These are phyloP conservation scores for Penicillium olsonii DNA, from an alignment of 2,329 filamentous ascomycete species.

Conservation along the genomic window DNA sequence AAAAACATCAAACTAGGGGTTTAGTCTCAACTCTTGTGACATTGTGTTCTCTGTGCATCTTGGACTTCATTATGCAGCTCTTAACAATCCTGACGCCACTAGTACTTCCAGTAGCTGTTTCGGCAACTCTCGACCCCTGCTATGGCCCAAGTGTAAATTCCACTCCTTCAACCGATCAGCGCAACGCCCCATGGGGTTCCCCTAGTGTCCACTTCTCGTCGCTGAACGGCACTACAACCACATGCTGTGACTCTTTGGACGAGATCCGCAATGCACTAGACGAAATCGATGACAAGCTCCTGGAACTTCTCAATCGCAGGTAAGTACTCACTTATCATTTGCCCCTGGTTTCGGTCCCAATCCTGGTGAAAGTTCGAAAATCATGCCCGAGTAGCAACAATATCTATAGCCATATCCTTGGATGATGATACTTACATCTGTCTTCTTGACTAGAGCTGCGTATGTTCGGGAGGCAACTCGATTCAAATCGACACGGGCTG, in stretches of 20 bases:
- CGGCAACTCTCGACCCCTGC: background rate
- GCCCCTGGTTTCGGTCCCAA: background rate
- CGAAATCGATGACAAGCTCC: constrained; percentile 1
- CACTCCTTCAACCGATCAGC: background rate
- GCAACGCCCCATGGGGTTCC: constrained; percentile 3
- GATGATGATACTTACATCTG: background rate
- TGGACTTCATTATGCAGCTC: background rate
- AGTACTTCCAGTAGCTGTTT: background rate
- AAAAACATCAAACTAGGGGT: background rate
- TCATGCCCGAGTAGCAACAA: background rate
- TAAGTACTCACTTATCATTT: background rate
- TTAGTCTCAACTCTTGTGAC: background rate
- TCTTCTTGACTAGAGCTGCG: background rate
- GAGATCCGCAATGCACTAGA: constrained; percentile 7
- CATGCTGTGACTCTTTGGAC: constrained; percentile 6
- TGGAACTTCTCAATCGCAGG: background rate
- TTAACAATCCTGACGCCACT: background rate
- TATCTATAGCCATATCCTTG: background rate
- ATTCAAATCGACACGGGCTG: constrained; percentile 2
- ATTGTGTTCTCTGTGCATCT: no score
- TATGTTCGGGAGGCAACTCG: constrained; percentile 3
- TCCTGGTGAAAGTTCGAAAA: background rate
- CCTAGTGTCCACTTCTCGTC: constrained; percentile 10
- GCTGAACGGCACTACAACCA: constrained; percentile 4
- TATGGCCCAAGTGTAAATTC: background rate